A percentile compares a stretch with the other conserved stretches of the same genome.
Conservation (phyloP, 306 rosid genomes). For the Citrullus mucosospermus region DNA sequence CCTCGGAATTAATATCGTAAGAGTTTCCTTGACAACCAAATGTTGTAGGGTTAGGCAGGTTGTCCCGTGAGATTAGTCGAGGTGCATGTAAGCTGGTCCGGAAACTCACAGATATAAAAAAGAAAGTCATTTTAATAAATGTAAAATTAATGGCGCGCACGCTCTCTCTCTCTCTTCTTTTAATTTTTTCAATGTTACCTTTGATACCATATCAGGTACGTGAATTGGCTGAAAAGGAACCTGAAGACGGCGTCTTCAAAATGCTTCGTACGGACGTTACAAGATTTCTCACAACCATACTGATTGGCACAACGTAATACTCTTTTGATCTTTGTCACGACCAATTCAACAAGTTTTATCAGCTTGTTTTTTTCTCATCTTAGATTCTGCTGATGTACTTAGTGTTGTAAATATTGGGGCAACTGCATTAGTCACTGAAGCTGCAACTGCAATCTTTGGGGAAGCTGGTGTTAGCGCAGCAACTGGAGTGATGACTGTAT, state of each 20-base stretch:
- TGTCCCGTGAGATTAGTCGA: too few species aligned
- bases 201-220: constrained; percentile 39
- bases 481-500: constrained; percentile 99
- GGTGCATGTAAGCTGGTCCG: too few species aligned
- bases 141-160: too few species aligned
- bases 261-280: constrained; percentile 83
- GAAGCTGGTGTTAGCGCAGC: constrained; percentile 99
- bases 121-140: too few species aligned
- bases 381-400: constrained; percentile 24
- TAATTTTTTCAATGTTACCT: background rate
- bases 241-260: constrained; percentile 85
- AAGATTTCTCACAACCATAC: constrained; percentile 92
- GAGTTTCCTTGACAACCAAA: too few species aligned
- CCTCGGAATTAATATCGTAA: too few species aligned
- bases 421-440: constrained; percentile 87
- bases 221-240: constrained; percentile 84
- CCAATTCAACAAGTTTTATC: constrained; percentile 3
- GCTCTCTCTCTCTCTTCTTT: background rate
- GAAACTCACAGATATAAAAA: too few species aligned
- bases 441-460: constrained; percentile 90
- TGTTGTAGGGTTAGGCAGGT: too few species aligned
- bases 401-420: constrained; percentile 98
- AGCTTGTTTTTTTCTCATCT: constrained; percentile 27
- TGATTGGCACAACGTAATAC: constrained; percentile 96
- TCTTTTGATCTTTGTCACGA: constrained; percentile 16